phyloP scores from a whole-genome alignment of 1,284 basidiomycete species.

The Bondarzewia mesenterica region DNA sequence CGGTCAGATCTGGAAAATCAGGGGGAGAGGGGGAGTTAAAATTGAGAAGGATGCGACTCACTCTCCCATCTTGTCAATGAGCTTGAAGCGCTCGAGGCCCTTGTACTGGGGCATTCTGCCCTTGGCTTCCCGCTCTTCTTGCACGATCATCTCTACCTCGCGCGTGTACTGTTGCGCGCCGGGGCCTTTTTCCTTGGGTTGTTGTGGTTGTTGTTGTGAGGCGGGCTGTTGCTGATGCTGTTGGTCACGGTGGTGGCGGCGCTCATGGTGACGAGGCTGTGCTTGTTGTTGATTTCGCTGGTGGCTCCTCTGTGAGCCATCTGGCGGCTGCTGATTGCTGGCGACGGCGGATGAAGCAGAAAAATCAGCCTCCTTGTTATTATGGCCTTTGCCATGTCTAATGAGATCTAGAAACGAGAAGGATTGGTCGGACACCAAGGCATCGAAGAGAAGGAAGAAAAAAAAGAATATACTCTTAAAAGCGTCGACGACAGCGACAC shows the following conservation, averaged over 20 bases:
- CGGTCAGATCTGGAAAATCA: constrained; percentile 6
- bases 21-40: constrained; percentile 7
- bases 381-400: constrained; percentile 74
- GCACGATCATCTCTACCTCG: constrained; percentile 68
- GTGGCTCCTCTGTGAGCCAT: constrained; percentile 12
- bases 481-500: constrained; percentile 52
- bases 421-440: constrained; percentile 12
- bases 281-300: constrained; percentile 21
- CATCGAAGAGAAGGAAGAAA: constrained; percentile 1
- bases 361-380: constrained; percentile 25
- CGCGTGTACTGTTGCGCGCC: constrained; percentile 25
- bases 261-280: constrained; percentile 21
- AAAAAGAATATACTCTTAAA: constrained; percentile 54
- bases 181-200: constrained; percentile 6
- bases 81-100: constrained; percentile 77
- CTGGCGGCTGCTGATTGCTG: constrained; percentile 6
- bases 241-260: constrained; percentile 14
- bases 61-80: constrained; percentile 95
- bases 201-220: constrained; percentile 3
- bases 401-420: constrained; percentile 61
- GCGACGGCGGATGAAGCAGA: constrained; percentile 19
- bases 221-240: constrained; percentile 19
- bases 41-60: constrained; percentile 38
- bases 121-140: constrained; percentile 71
- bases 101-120: constrained; percentile 76